phyloP scores from a whole-genome alignment of 257 asterid genomes.

The Penstemon davidsonii region DNA sequence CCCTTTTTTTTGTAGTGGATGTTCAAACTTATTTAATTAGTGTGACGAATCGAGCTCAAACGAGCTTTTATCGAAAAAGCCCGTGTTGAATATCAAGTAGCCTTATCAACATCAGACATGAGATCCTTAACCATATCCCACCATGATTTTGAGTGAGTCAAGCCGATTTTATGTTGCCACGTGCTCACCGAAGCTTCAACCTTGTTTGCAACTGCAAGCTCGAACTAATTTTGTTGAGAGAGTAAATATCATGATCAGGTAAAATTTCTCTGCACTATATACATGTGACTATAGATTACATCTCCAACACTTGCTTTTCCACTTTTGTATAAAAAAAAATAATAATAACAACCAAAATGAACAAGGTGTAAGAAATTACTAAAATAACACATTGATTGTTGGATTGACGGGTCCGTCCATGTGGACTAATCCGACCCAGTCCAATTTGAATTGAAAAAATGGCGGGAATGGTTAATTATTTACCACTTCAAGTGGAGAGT shows the following conservation, averaged over 20 bases:
- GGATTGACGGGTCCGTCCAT: too few species aligned
- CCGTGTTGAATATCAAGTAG: background rate
- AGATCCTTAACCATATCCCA: constrained; percentile 84
- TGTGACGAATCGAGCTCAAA: too few species aligned
- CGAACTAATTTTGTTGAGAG: constrained; percentile 55
- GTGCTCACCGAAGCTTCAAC: constrained; percentile 82
- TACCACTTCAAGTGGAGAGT: too few species aligned
- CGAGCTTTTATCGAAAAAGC: too few species aligned
- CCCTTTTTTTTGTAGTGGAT: too few species aligned
- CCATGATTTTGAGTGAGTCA: constrained; percentile 69
- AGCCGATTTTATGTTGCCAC: constrained; percentile 73
- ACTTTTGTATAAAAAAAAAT: constrained; percentile 41
- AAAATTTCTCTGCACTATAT: constrained; percentile 54
- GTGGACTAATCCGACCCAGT: too few species aligned
- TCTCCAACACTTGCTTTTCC: constrained; percentile 95
- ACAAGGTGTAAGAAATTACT: background rate
- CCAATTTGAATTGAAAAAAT: too few species aligned
- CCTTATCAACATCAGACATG: constrained; percentile 65
- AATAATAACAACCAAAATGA: background rate
- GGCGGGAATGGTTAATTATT: too few species aligned
- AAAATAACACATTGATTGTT: too few species aligned
- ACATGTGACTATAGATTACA: constrained; percentile 61
- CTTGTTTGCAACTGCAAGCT: constrained; percentile 83
- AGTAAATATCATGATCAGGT: constrained; percentile 59
- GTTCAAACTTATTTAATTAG: too few species aligned